phyloP scores from a whole-genome alignment of 2,329 filamentous ascomycete species.

The Tolypocladium amazonense region DNA sequence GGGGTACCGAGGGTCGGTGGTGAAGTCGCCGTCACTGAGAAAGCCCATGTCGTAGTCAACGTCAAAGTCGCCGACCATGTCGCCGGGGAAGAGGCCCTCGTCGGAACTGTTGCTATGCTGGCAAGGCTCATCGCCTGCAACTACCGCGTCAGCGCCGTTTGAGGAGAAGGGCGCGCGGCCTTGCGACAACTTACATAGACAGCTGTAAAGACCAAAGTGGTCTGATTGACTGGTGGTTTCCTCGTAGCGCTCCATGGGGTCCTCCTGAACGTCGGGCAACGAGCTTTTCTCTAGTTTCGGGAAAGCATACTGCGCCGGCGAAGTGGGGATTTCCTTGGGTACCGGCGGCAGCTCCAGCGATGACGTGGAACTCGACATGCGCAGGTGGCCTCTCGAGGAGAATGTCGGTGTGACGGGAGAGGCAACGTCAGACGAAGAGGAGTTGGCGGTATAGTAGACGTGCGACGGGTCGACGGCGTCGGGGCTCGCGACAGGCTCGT shows the following conservation, averaged over 20 bases:
- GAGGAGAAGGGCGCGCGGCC: neutral
- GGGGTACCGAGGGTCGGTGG: slow-evolving; percentile 26
- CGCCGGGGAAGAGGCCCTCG: slow-evolving; percentile 25
- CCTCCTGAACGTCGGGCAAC: slow-evolving; percentile 77
- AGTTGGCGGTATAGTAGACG: slow-evolving; percentile 37
- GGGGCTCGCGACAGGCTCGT: slow-evolving; percentile 20
- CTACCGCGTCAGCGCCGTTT: slow-evolving; percentile 8
- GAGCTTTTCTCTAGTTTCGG: slow-evolving; percentile 50
- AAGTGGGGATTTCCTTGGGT: slow-evolving; percentile 11
- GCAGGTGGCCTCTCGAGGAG: slow-evolving; percentile 50
- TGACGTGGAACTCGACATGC: slow-evolving; percentile 65
- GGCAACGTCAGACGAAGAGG: slow-evolving; percentile 54
- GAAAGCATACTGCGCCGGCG: slow-evolving; percentile 19
- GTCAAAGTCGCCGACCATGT: slow-evolving; percentile 31
- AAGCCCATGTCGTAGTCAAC: slow-evolving; percentile 58
- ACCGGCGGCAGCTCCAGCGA: slow-evolving; percentile 53
- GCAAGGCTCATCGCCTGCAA: slow-evolving; percentile 50
- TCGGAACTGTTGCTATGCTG: slow-evolving; percentile 37
- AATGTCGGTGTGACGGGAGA: slow-evolving; percentile 65
- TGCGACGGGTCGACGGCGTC: slow-evolving; percentile 24
- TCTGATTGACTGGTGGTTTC: slow-evolving; percentile 21
- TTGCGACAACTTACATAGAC: slow-evolving; percentile 56
- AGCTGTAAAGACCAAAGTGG: slow-evolving; percentile 46
- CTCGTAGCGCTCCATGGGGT: slow-evolving; percentile 61
- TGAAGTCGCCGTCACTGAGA: slow-evolving; percentile 52